These are phyloP conservation scores for Neurospora tetraspora DNA, from an alignment of 495 filamentous ascomycete genomes.

Conservation along the genomic window DNA sequence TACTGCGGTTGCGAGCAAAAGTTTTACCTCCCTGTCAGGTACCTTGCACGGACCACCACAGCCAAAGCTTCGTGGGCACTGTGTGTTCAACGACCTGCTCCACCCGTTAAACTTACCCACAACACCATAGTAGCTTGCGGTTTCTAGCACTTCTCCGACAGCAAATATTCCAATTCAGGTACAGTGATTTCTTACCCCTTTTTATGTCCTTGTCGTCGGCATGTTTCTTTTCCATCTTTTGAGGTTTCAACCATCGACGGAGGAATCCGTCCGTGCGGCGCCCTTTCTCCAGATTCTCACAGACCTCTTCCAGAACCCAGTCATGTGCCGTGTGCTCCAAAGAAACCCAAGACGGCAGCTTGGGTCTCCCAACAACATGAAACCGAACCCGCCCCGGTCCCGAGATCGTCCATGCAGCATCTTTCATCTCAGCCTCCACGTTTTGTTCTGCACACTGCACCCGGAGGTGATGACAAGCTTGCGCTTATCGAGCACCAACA, in stretches of 20 bases:
- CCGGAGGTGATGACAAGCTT: background rate
- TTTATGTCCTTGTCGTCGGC: background rate
- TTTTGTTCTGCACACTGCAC: background rate
- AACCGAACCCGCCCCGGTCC: background rate
- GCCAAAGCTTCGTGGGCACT: too few species aligned
- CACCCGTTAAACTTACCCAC: too few species aligned
- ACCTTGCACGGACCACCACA: too few species aligned
- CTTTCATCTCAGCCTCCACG: background rate
- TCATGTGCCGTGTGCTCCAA: too few species aligned
- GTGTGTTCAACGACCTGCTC: too few species aligned
- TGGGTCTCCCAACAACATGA: background rate
- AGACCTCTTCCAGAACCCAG: background rate
- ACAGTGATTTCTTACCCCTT: background rate
- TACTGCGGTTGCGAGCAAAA: background rate
- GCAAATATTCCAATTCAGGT: background rate
- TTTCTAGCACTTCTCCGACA: background rate
- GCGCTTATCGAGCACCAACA: background rate
- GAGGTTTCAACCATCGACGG: background rate
- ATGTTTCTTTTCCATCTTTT: background rate
- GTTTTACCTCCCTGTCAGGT: too few species aligned
- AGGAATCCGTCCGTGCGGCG: too few species aligned
- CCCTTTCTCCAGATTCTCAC: background rate
- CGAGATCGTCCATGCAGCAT: too few species aligned
- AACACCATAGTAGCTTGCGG: too few species aligned
- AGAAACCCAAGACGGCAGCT: too few species aligned